A percentile compares a stretch with the other conserved stretches of the same genome.
Conservation (phyloP, 495 filamentous ascomycete genomes). For the Pyronema domesticum region DNA sequence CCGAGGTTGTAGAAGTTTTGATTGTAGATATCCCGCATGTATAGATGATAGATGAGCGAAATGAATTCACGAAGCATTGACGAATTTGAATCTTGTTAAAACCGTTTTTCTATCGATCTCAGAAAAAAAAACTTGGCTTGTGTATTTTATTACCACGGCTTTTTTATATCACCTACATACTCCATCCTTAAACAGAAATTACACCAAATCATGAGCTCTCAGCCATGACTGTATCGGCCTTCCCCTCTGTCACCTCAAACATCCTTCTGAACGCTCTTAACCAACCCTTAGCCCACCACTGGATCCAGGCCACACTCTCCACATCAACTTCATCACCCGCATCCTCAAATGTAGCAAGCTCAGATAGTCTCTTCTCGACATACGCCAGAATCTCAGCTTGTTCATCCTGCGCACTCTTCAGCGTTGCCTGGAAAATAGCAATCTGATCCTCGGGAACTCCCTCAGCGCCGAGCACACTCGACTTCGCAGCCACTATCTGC, state of each 20-base stretch:
- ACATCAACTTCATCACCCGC: conserved; percentile 32
- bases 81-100: too few species aligned
- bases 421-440: conserved; percentile 43
- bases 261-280: conserved; percentile 65
- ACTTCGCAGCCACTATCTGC: conserved; percentile 49
- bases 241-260: conserved; percentile 39
- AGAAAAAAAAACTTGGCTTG: too few species aligned
- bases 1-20: too few species aligned
- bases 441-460: conserved; percentile 30
- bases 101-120: too few species aligned
- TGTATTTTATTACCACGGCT: too few species aligned
- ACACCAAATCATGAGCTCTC: too few species aligned
- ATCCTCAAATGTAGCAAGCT: conserved; percentile 51
- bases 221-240: too few species aligned
- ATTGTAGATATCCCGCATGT: too few species aligned
- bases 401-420: conserved; percentile 43
- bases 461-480: conserved; percentile 25
- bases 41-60: too few species aligned
- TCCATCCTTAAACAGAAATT: too few species aligned
- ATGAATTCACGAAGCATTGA: too few species aligned
- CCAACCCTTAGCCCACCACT: conserved; percentile 74
- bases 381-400: conserved; percentile 64
- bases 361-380: conserved; percentile 62
- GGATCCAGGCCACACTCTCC: conserved; percentile 45
- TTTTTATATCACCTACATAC: too few species aligned